Percentiles rank a stretch among this genome's conserved stretches.
These are phyloP conservation scores for Aspergillus oerlinghausenensis DNA, from an alignment of 2,329 filamentous ascomycete genomes.

Conservation along the genomic window DNA sequence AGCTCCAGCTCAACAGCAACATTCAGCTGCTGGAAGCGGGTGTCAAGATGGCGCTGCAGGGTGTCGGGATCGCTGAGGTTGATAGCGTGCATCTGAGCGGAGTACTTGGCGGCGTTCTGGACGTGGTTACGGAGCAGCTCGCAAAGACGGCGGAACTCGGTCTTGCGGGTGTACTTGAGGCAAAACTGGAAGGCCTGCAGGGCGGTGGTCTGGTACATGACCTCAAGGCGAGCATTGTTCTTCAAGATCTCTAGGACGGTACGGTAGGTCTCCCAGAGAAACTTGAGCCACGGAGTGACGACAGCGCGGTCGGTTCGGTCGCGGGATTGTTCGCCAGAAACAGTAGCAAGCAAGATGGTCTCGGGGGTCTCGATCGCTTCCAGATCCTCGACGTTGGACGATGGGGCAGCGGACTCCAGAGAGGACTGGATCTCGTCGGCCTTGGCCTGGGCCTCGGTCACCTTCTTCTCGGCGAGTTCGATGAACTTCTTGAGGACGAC, in stretches of 20 bases:
- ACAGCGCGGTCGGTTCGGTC: slow-evolving; percentile 97
- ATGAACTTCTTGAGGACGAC: slow-evolving; percentile 97
- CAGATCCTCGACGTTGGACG: slow-evolving; percentile 82
- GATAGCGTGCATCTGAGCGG: slow-evolving; percentile 98
- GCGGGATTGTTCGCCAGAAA: slow-evolving; percentile 94
- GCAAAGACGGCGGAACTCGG: slow-evolving; percentile 96
- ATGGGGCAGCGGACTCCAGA: slow-evolving; percentile 69
- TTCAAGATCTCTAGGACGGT: slow-evolving; percentile 97
- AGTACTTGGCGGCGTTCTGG: slow-evolving; percentile 98
- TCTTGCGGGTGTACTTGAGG: slow-evolving; percentile 96
- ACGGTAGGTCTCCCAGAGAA: slow-evolving; percentile 98
- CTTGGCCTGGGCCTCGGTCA: slow-evolving; percentile 91
- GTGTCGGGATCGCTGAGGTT: slow-evolving; percentile 98
- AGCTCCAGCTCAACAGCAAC: slow-evolving; percentile 96
- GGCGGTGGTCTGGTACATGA: slow-evolving; percentile 97
- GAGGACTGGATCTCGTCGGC: slow-evolving; percentile 90
- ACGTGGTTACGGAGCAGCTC: slow-evolving; percentile 98
- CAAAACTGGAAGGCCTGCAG: slow-evolving; percentile 99
- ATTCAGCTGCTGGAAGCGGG: slow-evolving; percentile 96
- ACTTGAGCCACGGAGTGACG: slow-evolving; percentile 98
- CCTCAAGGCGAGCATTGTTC: slow-evolving; percentile 96
- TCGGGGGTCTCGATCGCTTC: slow-evolving; percentile 97
- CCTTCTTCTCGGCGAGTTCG: slow-evolving; percentile 92
- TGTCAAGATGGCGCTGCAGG: slow-evolving; percentile 93
- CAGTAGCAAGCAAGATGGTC: slow-evolving; percentile 94